phyloP scores from a whole-genome alignment of 371 early-diverging fungal species.

The Zopfochytrium polystomum region DNA sequence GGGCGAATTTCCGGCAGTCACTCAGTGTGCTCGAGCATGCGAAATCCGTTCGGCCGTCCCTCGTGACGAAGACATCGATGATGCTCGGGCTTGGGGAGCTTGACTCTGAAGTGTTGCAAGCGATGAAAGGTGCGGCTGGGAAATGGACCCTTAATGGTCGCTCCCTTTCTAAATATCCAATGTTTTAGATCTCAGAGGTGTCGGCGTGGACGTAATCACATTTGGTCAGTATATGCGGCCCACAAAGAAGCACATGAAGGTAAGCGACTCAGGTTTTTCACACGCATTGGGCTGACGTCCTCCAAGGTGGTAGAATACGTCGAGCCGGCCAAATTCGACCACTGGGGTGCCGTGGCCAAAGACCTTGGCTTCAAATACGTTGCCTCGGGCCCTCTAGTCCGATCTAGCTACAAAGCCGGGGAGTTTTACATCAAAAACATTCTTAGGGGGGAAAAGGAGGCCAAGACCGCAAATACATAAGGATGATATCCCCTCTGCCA shows the following conservation, averaged over 20 bases:
- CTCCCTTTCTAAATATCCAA: not conserved
- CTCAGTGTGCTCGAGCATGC: conserved; percentile 84
- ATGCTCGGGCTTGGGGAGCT: conserved; percentile 98
- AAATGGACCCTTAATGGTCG: not conserved
- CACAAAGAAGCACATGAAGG: conserved; percentile 96
- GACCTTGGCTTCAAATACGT: conserved; percentile 92
- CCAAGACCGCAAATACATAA: too few species aligned
- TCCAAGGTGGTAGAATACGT: conserved; percentile 86
- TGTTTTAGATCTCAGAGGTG: conserved; percentile 67
- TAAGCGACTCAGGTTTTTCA: conserved; percentile 3
- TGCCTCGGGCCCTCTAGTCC: conserved; percentile 92
- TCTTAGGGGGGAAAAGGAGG: conserved; percentile 15
- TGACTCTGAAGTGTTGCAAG: conserved; percentile 85
- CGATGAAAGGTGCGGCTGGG: conserved; percentile 64
- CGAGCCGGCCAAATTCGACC: conserved; percentile 86
- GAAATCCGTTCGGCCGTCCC: conserved; percentile 66
- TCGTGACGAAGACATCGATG: conserved; percentile 95
- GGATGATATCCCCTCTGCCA: too few species aligned
- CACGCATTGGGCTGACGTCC: too few species aligned
- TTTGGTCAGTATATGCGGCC: conserved; percentile 99
- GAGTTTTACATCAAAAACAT: conserved; percentile 92
- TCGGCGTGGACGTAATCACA: conserved; percentile 92
- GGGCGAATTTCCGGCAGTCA: conserved; percentile 91
- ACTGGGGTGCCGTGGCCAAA: conserved; percentile 82
- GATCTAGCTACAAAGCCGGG: conserved; percentile 96